Conservation (phyloP, 164 flowering plant genomes). For the Warburgia ugandensis region DNA sequence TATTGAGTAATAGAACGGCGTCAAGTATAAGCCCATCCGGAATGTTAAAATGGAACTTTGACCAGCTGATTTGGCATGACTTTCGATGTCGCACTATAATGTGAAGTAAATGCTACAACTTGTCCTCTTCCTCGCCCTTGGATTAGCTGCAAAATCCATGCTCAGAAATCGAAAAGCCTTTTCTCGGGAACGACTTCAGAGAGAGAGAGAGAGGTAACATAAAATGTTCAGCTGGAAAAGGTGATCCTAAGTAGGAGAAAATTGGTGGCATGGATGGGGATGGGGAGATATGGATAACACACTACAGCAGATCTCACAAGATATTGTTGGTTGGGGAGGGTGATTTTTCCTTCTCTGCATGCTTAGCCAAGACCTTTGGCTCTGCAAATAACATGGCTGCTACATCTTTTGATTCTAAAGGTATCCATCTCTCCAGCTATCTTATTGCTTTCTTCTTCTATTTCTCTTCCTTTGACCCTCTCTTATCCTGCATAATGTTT, state of each 20-base stretch:
- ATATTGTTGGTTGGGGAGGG: constrained; percentile 31
- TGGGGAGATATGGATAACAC: constrained; percentile 10
- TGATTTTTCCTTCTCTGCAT: constrained; percentile 26
- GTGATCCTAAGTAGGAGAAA: too few species aligned
- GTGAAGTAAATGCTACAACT: too few species aligned
- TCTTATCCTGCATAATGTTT: background rate
- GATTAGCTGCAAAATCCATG: too few species aligned
- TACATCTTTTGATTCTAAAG: constrained; percentile 14
- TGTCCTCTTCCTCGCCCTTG: too few species aligned
- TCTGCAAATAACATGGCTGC: constrained; percentile 21
- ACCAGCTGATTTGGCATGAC: too few species aligned
- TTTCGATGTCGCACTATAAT: too few species aligned
- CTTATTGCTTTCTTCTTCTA: background rate
- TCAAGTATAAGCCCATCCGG: too few species aligned
- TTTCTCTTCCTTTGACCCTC: background rate
- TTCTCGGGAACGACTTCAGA: too few species aligned
- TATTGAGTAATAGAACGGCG: too few species aligned
- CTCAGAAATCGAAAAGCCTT: too few species aligned
- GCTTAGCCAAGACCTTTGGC: constrained; percentile 20
- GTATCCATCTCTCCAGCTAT: background rate
- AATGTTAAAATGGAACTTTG: too few species aligned
- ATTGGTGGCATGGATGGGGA: background rate
- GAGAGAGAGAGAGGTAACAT: background rate
- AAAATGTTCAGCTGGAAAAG: background rate
- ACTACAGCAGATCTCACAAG: constrained; percentile 17